Conservation (phyloP, 495 filamentous ascomycete species). For the Penicillium silybi region DNA sequence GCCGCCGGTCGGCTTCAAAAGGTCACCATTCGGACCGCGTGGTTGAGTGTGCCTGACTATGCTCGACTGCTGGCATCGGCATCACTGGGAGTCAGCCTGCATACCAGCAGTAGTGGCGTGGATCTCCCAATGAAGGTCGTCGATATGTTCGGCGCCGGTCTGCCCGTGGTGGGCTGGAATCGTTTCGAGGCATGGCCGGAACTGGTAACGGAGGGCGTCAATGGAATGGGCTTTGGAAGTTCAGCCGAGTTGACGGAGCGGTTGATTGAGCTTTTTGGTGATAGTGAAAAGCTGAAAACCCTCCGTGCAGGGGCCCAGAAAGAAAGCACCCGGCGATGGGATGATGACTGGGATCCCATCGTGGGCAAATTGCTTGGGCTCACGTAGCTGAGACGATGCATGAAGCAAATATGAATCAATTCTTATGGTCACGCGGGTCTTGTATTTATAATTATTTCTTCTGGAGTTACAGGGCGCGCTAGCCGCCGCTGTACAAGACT, state of each 20-base stretch:
- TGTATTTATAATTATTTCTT: no score
- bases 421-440: no score
- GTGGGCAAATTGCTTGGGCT: constrained; percentile 69
- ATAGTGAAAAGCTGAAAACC: constrained; percentile 48
- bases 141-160: constrained; percentile 92
- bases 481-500: no score
- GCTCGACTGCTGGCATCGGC: constrained; percentile 81
- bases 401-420: not conserved
- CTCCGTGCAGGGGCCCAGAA: constrained; percentile 69
- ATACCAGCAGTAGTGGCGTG: constrained; percentile 88
- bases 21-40: constrained; percentile 73
- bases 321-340: constrained; percentile 80
- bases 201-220: constrained; percentile 78
- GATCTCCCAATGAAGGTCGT: constrained; percentile 99
- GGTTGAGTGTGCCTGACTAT: constrained; percentile 80
- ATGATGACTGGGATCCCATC: constrained; percentile 87
- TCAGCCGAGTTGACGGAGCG: constrained; percentile 54
- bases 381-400: constrained; percentile 4
- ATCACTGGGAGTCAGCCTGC: constrained; percentile 85
- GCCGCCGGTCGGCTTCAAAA: constrained; percentile 55
- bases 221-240: constrained; percentile 76
- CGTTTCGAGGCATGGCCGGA: constrained; percentile 83
- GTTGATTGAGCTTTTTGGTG: constrained; percentile 59
- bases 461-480: no score
- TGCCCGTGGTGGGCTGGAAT: constrained; percentile 85